Base-by-base conservation (phyloP, 108 stramenopile species). In the Chaetoceros tenuissimus region DNA sequence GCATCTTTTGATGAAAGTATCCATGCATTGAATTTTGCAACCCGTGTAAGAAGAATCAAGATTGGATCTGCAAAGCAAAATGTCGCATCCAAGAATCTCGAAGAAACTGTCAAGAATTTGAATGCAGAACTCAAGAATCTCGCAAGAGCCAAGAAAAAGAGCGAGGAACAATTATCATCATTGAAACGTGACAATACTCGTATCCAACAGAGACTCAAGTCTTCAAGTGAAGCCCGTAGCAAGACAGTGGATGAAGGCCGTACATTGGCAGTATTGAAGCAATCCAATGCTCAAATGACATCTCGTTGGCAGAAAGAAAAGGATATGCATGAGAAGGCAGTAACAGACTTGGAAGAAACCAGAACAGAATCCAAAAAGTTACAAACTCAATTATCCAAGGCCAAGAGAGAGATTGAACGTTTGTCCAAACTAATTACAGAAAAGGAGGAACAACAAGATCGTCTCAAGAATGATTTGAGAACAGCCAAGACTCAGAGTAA, bases 21-120 rank as follows among this genome's bases (percentile, higher is more conserved):
- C 34, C 95, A 89, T 54, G 96, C 99, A 30, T 84, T 99, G 2
- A 96, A 97, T 64, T 99, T 98, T 68, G 99, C 97, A n/a, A 93
- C 91, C 27, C 81, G 96, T 40, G 92, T 94, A 18, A 75, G 94
- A 24, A 81, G 87, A 52, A 93, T 93, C 60, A 86, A 93, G 34
- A 79, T 93, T 34, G 92, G 92, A 57, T 78, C 92, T 48, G 93
- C 93, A 18, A 78, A 90, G 55, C 64, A 78, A 34, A 94, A 94
- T 69, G 81, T 91, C 24, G 73, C 74, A 24, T 79, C 87, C 22
- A 91, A 91, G 74, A 94, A 94, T 48, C 72, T 91, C 18, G 89
- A 94, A 68, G 93, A 94, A 63, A 91, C 86, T 22, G 79, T 94
- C 21, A 94, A 91, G 77, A 75, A 79, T 28, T 60, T 94, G 55